Evolutionary conservation across 78 protist species (phyloP).

Genomic region (slime mould (Dictyostelium discoideum)): DNA sequence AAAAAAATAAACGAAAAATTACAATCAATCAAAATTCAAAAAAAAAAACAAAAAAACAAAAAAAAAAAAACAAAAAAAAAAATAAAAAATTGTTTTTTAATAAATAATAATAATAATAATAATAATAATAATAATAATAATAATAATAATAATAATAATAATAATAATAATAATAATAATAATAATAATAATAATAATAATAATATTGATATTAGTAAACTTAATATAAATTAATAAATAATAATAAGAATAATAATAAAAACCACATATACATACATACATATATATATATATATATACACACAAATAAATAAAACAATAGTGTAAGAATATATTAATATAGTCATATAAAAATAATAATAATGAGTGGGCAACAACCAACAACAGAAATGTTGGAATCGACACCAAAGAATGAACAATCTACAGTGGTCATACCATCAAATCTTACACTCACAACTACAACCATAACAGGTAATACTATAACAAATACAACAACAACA

Average conservation of each 20-base stretch:
- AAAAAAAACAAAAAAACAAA: too few relatives aligned
- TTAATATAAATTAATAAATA: too few relatives aligned
- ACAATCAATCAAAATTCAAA: background rate
- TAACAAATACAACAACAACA: background rate
- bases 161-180: too few relatives aligned
- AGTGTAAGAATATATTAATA: background rate
- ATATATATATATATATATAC: too few relatives aligned
- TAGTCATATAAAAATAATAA: too few relatives aligned
- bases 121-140: too few relatives aligned
- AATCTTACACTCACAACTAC: conserved; percentile 14
- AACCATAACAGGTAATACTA: conserved; percentile 1
- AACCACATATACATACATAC: background rate
- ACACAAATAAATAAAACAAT: too few relatives aligned
- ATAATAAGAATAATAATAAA: too few relatives aligned
- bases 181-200: too few relatives aligned
- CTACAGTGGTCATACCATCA: background rate
- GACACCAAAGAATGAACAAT: background rate
- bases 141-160: too few relatives aligned
- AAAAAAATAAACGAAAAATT: background rate
- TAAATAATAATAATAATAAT: too few relatives aligned
- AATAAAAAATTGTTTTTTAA: background rate
- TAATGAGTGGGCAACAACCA: background rate
- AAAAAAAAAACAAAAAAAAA: too few relatives aligned
- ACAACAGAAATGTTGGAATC: background rate
- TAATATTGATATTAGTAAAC: background rate